Evolutionary conservation across 139 green algal genomes (phyloP).

Genomic region (Chlamydomonas schloesseri): DNA sequence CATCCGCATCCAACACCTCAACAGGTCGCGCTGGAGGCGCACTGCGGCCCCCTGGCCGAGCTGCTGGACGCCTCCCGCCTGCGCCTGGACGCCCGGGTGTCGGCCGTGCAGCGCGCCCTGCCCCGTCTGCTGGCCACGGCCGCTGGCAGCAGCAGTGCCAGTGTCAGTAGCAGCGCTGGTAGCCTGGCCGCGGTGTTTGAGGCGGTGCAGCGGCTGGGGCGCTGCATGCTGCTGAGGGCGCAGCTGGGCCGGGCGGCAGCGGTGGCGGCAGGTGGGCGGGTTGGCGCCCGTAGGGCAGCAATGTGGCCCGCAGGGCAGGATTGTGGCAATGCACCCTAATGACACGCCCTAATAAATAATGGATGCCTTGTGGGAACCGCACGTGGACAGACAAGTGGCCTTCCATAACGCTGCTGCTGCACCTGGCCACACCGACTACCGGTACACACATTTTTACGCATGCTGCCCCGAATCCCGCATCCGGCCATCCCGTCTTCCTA

Average conservation of each 20-base stretch:
- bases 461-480: too few relatives aligned
- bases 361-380: too few relatives aligned
- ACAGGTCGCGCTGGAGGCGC: neutral
- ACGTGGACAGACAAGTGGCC: too few relatives aligned
- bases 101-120: neutral
- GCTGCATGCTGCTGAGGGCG: constrained; percentile 23
- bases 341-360: too few relatives aligned
- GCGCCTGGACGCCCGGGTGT: neutral
- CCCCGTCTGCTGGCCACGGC: neutral
- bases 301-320: too few relatives aligned
- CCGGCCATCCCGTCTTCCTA: too few relatives aligned
- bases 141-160: too few relatives aligned
- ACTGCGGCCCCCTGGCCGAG: constrained; percentile 3
- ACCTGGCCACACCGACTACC: too few relatives aligned
- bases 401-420: too few relatives aligned
- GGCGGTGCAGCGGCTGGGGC: neutral
- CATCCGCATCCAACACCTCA: neutral
- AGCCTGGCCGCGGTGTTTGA: neutral
- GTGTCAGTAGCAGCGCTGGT: neutral
- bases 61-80: constrained; percentile 6
- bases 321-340: too few relatives aligned
- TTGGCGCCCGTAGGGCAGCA: too few relatives aligned
- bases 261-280: neutral
- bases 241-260: constrained; percentile 31
- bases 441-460: too few relatives aligned